A percentile compares a stretch with the other conserved stretches of the same genome.
Evolutionary conservation across 2,329 filamentous ascomycete species (phyloP).

Genomic region (Fusarium euwallaceae): DNA sequence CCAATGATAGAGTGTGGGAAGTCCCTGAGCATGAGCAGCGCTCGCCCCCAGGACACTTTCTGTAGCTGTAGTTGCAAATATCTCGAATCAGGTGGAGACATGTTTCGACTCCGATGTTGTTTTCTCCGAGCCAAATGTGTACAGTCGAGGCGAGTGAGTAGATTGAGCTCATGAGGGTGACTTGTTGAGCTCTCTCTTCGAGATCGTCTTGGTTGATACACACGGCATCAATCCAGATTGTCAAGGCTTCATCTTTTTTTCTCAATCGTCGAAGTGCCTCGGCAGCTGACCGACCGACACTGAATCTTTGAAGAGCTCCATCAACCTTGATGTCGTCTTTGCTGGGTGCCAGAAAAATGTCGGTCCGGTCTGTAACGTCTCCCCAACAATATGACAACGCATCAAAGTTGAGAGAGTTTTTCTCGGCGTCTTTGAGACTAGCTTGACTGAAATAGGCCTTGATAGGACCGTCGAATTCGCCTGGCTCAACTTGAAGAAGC

Average conservation of each 20-base stretch:
- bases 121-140: slow-evolving; percentile 33
- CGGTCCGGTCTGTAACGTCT: slow-evolving; percentile 4
- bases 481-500: slow-evolving; percentile 20
- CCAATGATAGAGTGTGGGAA: background rate
- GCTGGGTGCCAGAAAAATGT: background rate
- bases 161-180: slow-evolving; percentile 33
- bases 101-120: slow-evolving; percentile 7
- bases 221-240: slow-evolving; percentile 40
- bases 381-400: slow-evolving; percentile 38
- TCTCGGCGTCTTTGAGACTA: background rate
- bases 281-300: slow-evolving; percentile 21
- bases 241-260: fast-evolving
- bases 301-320: background rate
- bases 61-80: slow-evolving; percentile 27
- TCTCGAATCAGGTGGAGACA: slow-evolving; percentile 25
- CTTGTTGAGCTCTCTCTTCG: slow-evolving; percentile 34
- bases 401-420: background rate
- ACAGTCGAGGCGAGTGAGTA: slow-evolving; percentile 18
- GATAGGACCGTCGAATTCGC: slow-evolving; percentile 21
- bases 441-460: slow-evolving; percentile 3
- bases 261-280: slow-evolving; percentile 19
- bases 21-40: slow-evolving; percentile 20
- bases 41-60: slow-evolving; percentile 5
- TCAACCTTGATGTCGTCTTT: fast-evolving
- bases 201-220: slow-evolving; percentile 41